phyloP scores from a whole-genome alignment of 2,329 filamentous ascomycete species.

The Aspergillus hiratsukae region DNA sequence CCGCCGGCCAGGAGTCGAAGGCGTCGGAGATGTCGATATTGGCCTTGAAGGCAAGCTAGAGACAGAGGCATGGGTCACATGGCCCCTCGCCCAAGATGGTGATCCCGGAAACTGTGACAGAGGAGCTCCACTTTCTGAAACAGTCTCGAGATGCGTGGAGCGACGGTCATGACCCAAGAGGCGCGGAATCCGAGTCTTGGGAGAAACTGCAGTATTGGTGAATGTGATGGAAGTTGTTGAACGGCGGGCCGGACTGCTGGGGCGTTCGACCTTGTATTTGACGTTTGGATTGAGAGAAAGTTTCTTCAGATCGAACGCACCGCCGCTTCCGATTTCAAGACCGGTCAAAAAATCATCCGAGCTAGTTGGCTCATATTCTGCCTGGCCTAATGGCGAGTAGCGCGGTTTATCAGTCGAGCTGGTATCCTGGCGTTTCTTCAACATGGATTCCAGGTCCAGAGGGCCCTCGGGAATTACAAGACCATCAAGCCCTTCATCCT shows the following conservation, averaged over 20 bases:
- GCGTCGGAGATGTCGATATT: constrained; percentile 53
- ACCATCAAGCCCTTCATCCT: constrained; percentile 89
- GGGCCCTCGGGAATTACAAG: constrained; percentile 78
- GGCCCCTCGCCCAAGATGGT: constrained; percentile 60
- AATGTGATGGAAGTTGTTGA: constrained; percentile 85
- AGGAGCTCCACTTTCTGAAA: constrained; percentile 81
- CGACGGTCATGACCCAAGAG: constrained; percentile 67
- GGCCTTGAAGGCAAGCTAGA: constrained; percentile 60
- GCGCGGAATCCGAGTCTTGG: constrained; percentile 70
- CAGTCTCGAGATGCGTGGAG: constrained; percentile 74
- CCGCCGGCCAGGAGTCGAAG: constrained; percentile 58
- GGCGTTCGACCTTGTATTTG: constrained; percentile 70
- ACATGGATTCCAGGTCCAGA: constrained; percentile 73
- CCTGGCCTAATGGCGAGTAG: constrained; percentile 21
- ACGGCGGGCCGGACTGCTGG: constrained; percentile 64
- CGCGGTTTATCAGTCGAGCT: constrained; percentile 31
- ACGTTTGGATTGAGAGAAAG: constrained; percentile 86
- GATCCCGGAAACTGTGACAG: constrained; percentile 59
- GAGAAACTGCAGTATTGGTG: constrained; percentile 65
- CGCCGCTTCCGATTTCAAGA: constrained; percentile 79
- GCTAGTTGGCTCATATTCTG: constrained; percentile 22
- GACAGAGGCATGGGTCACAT: constrained; percentile 65
- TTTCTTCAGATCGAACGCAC: constrained; percentile 75
- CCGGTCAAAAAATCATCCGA: constrained; percentile 78
- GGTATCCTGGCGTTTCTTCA: constrained; percentile 64